Percentiles rank a stretch among this genome's conserved stretches.
Evolutionary conservation across 2,329 filamentous ascomycete genomes (phyloP).

Genomic region (Ophiostoma piceae): DNA sequence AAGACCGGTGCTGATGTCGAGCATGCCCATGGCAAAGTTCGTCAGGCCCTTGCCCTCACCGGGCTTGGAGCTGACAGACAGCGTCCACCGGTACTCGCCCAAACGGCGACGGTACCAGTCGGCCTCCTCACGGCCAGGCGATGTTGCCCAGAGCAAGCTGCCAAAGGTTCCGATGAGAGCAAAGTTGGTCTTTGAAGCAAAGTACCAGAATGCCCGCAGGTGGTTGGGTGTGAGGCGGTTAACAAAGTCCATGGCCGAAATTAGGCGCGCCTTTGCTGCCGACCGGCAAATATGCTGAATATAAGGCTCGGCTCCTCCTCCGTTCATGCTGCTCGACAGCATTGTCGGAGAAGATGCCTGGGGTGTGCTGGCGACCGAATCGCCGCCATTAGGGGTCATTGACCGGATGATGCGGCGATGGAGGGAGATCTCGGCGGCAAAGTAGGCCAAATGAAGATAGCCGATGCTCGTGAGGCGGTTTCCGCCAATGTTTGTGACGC

Average conservation of each 20-base stretch:
- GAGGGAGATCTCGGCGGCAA: slow-evolving; percentile 88
- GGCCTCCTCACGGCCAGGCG: slow-evolving; percentile 79
- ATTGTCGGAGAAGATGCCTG: slow-evolving; percentile 22
- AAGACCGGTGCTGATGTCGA: slow-evolving; percentile 65
- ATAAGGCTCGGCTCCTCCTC: slow-evolving; percentile 63
- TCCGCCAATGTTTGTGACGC: slow-evolving; percentile 36
- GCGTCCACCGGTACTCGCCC: slow-evolving; percentile 88
- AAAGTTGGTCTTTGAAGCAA: slow-evolving; percentile 83
- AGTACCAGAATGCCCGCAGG: slow-evolving; percentile 88
- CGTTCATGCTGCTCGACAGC: slow-evolving; percentile 28
- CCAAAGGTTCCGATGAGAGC: slow-evolving; percentile 93
- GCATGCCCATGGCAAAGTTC: slow-evolving; percentile 70
- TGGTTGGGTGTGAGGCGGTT: slow-evolving; percentile 84
- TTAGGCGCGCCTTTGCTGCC: slow-evolving; percentile 87
- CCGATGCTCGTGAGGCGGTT: slow-evolving; percentile 57
- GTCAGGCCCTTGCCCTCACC: slow-evolving; percentile 53
- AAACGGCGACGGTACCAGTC: slow-evolving; percentile 85
- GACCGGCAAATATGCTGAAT: slow-evolving; percentile 88
- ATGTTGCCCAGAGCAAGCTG: slow-evolving; percentile 81
- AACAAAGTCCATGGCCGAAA: slow-evolving; percentile 95
- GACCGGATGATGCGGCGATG: slow-evolving; percentile 87
- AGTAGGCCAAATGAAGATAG: slow-evolving; percentile 86
- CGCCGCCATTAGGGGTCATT: slow-evolving; percentile 47
- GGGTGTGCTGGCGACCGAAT: slow-evolving; percentile 36
- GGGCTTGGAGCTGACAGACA: slow-evolving; percentile 76